phyloP scores from a whole-genome alignment of 768 basidiomycete genomes.

The Cubamyces lactineus region DNA sequence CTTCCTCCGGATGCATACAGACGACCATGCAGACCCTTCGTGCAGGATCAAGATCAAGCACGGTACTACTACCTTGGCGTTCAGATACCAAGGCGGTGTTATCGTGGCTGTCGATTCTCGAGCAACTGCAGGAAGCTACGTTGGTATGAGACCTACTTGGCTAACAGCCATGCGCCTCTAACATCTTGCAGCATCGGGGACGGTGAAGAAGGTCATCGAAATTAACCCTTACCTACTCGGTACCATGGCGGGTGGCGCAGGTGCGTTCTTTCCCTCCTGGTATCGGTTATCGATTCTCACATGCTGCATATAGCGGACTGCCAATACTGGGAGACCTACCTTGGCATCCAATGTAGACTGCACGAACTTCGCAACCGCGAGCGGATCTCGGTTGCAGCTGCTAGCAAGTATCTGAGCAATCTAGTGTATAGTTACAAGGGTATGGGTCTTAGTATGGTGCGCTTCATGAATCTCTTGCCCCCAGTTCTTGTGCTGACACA shows the following conservation, averaged over 20 bases:
- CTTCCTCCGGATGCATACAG: constrained; percentile 92
- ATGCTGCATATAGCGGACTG: constrained; percentile 70
- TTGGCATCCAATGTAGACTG: constrained; percentile 95
- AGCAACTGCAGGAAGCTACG: constrained; percentile 95
- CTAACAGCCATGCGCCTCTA: background rate
- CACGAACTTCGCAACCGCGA: constrained; percentile 96
- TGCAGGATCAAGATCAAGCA: constrained; percentile 99
- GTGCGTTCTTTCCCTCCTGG: constrained; percentile 44
- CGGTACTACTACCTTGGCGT: constrained; percentile 97
- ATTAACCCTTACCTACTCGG: constrained; percentile 99
- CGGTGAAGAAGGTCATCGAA: constrained; percentile 99
- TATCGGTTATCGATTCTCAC: background rate
- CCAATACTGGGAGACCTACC: constrained; percentile 98
- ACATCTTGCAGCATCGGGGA: constrained; percentile 75
- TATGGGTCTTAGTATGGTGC: constrained; percentile 98
- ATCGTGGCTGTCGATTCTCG: constrained; percentile 99
- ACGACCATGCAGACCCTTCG: constrained; percentile 91
- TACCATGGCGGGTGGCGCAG: constrained; percentile 99
- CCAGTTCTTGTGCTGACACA: constrained; percentile 3
- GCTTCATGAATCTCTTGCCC: constrained; percentile 30
- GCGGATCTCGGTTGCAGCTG: constrained; percentile 98
- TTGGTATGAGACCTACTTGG: constrained; percentile 59
- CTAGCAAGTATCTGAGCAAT: constrained; percentile 96
- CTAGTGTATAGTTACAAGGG: constrained; percentile 98
- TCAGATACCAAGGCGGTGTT: constrained; percentile 94